Evolutionary conservation across 495 filamentous ascomycete genomes (phyloP).

Genomic region (Penicillium roqueforti): DNA sequence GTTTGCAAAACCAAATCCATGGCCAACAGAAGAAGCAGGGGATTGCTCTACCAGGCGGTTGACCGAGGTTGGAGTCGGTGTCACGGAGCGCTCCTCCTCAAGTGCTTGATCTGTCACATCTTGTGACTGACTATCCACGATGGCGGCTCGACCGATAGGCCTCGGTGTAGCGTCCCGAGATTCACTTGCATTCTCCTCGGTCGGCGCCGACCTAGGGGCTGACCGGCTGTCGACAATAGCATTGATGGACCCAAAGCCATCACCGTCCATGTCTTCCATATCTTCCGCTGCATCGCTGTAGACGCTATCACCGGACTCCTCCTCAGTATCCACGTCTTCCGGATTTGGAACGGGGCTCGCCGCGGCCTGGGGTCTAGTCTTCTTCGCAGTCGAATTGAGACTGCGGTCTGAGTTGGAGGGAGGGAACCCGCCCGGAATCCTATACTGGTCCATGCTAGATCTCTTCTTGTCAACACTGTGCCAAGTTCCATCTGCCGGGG

Average conservation of each 20-base stretch:
- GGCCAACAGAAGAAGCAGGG: slow-evolving; percentile 14
- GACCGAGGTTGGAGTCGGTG: slow-evolving; percentile 18
- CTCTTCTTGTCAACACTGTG: slow-evolving; percentile 40
- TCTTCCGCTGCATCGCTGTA: slow-evolving; percentile 90
- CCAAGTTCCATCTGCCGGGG: slow-evolving; percentile 8
- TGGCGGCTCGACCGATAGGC: slow-evolving; percentile 8
- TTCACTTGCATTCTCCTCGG: slow-evolving; percentile 9
- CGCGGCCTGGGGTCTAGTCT: slow-evolving; percentile 5
- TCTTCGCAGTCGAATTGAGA: slow-evolving; percentile 7
- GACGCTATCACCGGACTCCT: slow-evolving; percentile 60
- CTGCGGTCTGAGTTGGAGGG: slow-evolving; percentile 26
- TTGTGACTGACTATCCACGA: slow-evolving; percentile 12
- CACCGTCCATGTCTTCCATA: slow-evolving; percentile 67
- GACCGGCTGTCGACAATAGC: slow-evolving; percentile 67
- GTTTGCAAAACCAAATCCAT: slow-evolving; percentile 20
- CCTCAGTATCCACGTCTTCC: slow-evolving; percentile 36
- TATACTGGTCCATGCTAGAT: slow-evolving; percentile 33
- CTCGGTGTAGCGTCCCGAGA: slow-evolving; percentile 24
- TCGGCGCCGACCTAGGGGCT: slow-evolving; percentile 16
- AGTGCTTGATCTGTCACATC: slow-evolving; percentile 15
- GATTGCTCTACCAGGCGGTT: slow-evolving; percentile 18
- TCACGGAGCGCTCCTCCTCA: slow-evolving; percentile 23
- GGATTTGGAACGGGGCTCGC: slow-evolving; percentile 14
- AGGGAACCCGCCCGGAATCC: slow-evolving; percentile 38
- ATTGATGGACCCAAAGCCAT: slow-evolving; percentile 78